Evolutionary conservation across 2,329 filamentous ascomycete species (phyloP), one percentile per base, ranked within the genome.

Genomic region (Phaeosphaeriaceae sp.): DNA sequence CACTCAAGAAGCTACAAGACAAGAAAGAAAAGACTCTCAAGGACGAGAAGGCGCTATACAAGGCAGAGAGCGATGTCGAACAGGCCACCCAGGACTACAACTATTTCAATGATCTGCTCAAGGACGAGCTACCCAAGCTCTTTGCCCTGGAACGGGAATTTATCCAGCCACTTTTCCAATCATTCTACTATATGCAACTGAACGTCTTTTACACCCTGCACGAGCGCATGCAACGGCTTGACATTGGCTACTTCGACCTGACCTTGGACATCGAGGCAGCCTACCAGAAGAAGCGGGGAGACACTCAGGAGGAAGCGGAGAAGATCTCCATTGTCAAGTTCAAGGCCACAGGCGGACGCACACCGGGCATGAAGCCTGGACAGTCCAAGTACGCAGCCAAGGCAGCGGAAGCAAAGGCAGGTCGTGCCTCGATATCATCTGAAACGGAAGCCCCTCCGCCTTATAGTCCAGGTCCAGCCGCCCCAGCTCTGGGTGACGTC

Each of bases 111-210:
- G 92, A 97, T 72, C 83, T 99, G 51, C 86, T 99, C 61, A 99
- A 99, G 82, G 92, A 96, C 19, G 95, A 99, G 80, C 83, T 99
- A 62, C 95, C 95, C 25, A 92, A 93, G 78, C 86, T 99, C 11
- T 99, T 99, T 79, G 78, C 82, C 7, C 87, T 99, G 19, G 95
- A 99, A 78, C 87, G 89, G 63, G 91, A 98, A 78, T 98, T 99
- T 77, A 99, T 99, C 78, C 89, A 92, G 67, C 95, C 95, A 2
- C 87, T 99, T 7, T 99, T 99, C 84, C 95, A 98, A 78, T 96
- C 92, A 10, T 99, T 99, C 82, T 99, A 99, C 81, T 99, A 98
- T 83, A 99, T 99, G 95, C 95, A 99, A 79, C 87, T 99, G 65
- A 99, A 99, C 79, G 92, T 99, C 65, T 99, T 98, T 79, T 99